Conservation (phyloP, 139 green algal species). For the Pleodorina starrii region DNA sequence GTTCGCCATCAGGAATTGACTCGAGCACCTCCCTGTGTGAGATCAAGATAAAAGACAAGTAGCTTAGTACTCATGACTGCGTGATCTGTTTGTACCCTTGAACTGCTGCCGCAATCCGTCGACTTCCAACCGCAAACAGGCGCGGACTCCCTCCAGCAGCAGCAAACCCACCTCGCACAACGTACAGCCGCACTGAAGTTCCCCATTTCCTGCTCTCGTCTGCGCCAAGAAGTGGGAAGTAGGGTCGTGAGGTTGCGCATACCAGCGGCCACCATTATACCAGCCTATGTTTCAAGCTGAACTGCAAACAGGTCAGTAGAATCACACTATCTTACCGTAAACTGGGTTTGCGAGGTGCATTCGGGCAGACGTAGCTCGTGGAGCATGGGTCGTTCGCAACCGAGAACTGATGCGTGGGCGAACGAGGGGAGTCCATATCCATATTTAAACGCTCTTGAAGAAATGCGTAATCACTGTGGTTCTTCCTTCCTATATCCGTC, state of each 20-base stretch:
- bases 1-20: neutral
- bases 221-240: neutral
- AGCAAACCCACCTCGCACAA: conserved; percentile 9
- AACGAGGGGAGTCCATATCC: conserved; percentile 11
- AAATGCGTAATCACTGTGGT: too few species aligned
- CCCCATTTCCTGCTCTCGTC: conserved; percentile 6
- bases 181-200: neutral
- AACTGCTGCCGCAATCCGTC: too few species aligned
- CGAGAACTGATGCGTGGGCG: neutral
- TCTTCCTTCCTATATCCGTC: too few species aligned
- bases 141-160: too few species aligned
- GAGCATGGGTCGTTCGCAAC: neutral
- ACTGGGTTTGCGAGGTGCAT: neutral
- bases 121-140: too few species aligned
- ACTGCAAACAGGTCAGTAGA: neutral
- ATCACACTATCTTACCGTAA: neutral
- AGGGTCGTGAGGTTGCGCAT: neutral
- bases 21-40: neutral
- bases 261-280: too few species aligned
- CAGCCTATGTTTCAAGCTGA: neutral
- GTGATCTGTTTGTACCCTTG: too few species aligned
- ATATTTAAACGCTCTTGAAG: conserved; percentile 24
- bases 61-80: too few species aligned
- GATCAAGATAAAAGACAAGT: too few species aligned
- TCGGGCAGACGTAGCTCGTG: neutral